phyloP scores from a whole-genome alignment of 2,329 filamentous ascomycete genomes.

The Myriosclerotinia duriaeana region DNA sequence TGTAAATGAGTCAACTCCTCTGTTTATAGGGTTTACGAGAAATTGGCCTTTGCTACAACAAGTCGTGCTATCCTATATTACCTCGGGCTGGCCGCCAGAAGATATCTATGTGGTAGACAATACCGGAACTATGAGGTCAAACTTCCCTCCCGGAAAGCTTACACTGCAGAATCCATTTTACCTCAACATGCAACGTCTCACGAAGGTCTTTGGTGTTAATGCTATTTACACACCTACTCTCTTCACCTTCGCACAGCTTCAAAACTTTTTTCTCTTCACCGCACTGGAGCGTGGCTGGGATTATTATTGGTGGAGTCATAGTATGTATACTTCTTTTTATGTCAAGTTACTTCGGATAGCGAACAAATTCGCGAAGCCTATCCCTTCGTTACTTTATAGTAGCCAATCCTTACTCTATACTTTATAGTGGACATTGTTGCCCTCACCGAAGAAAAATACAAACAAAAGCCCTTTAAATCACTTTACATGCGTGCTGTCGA shows the following conservation, averaged over 20 bases:
- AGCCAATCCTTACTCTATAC: background rate
- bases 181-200: constrained; percentile 52
- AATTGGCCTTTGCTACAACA: constrained; percentile 57
- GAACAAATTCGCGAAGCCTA: constrained; percentile 10
- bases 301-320: constrained; percentile 58
- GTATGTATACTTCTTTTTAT: constrained; percentile 48
- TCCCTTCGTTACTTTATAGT: background rate
- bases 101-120: constrained; percentile 61
- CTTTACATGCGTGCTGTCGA: constrained; percentile 59
- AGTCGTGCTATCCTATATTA: constrained; percentile 56
- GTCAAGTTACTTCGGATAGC: constrained; percentile 14
- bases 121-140: constrained; percentile 55
- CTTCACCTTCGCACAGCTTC: constrained; percentile 55
- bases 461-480: constrained; percentile 36
- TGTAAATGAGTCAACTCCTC: constrained; percentile 48
- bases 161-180: constrained; percentile 56
- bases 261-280: constrained; percentile 54
- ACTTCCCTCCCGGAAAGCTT: constrained; percentile 48
- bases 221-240: constrained; percentile 52
- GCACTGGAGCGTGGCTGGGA: constrained; percentile 48
- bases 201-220: constrained; percentile 51
- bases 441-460: background rate
- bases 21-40: constrained; percentile 59
- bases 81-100: constrained; percentile 56
- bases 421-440: background rate